Percentiles rank a stretch among this genome's conserved stretches.
phyloP scores from a whole-genome alignment of 176 grass and related monocot genomes.

The Poa pratensis region DNA sequence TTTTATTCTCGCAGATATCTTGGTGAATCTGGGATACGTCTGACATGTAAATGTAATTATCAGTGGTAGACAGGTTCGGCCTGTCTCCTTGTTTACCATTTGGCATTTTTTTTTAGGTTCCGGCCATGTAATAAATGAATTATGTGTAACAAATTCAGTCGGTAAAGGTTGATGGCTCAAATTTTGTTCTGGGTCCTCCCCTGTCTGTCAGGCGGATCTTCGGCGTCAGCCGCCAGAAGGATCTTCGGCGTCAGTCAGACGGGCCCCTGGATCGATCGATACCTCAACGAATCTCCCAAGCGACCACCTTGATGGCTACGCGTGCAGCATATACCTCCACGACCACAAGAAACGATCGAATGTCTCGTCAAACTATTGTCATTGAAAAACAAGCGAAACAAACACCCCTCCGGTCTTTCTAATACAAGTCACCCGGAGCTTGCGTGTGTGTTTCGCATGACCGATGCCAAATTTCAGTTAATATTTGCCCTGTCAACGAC shows the following conservation, averaged over 20 bases:
- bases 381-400: neutral
- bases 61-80: neutral
- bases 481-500: neutral
- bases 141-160: too few relatives aligned
- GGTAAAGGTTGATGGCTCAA: neutral
- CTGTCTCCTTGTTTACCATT: neutral
- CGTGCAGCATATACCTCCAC: neutral
- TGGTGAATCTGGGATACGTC: neutral
- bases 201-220: conserved; percentile 11
- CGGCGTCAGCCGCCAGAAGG: neutral
- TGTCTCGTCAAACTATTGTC: neutral
- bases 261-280: neutral
- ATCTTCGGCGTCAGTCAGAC: conserved; percentile 33
- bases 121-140: neutral
- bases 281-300: conserved; percentile 46
- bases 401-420: neutral
- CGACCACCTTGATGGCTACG: neutral
- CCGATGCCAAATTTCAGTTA: neutral
- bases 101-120: neutral
- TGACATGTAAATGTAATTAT: conserved; percentile 4
- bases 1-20: conserved; percentile 10
- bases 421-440: neutral
- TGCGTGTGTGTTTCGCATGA: neutral
- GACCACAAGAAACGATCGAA: neutral
- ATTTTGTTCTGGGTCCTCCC: neutral